Conservation (phyloP, 2,329 filamentous ascomycete genomes). For the Neofusicoccum cordaticola region DNA sequence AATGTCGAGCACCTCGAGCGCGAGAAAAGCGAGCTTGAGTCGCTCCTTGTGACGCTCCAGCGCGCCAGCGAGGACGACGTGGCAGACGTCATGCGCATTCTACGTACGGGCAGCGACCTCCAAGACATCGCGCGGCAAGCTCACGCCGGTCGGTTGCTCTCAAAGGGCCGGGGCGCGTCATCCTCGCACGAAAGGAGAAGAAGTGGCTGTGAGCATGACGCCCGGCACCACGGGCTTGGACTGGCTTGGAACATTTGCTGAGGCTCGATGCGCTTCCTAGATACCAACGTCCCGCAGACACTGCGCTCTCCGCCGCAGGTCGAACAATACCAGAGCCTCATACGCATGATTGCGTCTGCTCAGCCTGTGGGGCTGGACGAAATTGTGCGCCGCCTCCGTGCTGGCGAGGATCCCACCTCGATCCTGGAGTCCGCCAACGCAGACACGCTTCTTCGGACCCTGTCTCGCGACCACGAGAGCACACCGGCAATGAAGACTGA, state of each 20-base stretch:
- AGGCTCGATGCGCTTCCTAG: slow-evolving; percentile 6
- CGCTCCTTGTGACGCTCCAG: slow-evolving; percentile 21
- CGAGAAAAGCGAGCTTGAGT: slow-evolving; percentile 22
- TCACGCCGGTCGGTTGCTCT: slow-evolving; percentile 20
- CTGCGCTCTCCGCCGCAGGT: neutral
- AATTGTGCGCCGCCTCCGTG: slow-evolving; percentile 21
- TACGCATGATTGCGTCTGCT: slow-evolving; percentile 15
- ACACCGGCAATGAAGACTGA: slow-evolving; percentile 20
- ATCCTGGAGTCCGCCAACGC: slow-evolving; percentile 15
- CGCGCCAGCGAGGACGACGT: slow-evolving; percentile 20
- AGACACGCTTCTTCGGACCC: slow-evolving; percentile 13
- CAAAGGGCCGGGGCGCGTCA: slow-evolving; percentile 18
- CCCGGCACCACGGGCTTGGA: neutral
- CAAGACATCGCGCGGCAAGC: slow-evolving; percentile 21
- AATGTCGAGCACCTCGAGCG: slow-evolving; percentile 23
- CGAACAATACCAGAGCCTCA: slow-evolving; percentile 17
- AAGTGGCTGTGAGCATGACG: slow-evolving; percentile 18
- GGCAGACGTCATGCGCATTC: slow-evolving; percentile 20
- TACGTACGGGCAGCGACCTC: slow-evolving; percentile 21
- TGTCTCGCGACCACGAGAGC: slow-evolving; percentile 10
- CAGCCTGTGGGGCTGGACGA: slow-evolving; percentile 20
- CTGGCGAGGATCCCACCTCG: slow-evolving; percentile 13
- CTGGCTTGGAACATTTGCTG: slow-evolving; percentile 14
- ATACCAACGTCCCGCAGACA: neutral
- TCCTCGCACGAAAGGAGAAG: neutral